These are phyloP conservation scores for Eutypella sp. DNA, from an alignment of 2,329 filamentous ascomycete species.

Conservation along the genomic window DNA sequence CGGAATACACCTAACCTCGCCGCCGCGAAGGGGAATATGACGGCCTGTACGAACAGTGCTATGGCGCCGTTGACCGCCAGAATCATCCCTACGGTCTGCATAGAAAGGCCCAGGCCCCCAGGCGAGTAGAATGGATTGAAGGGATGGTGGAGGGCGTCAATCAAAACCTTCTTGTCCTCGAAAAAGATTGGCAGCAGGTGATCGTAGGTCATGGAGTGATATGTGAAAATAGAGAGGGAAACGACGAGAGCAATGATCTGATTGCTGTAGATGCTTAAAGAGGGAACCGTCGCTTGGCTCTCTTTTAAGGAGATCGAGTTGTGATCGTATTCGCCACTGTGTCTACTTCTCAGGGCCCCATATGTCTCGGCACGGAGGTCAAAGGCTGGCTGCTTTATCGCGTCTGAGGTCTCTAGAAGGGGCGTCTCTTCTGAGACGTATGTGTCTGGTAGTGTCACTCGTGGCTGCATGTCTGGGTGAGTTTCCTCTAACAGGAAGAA, in stretches of 20 bases:
- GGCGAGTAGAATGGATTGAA: conserved; percentile 49
- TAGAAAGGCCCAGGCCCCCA: conserved; percentile 58
- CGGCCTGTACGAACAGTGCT: conserved; percentile 53
- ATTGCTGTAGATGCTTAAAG: conserved; percentile 45
- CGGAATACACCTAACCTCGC: conserved; percentile 54
- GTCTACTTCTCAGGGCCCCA: conserved; percentile 56
- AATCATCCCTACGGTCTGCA: conserved; percentile 57
- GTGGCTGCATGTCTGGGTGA: conserved; percentile 72
- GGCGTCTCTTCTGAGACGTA: conserved; percentile 64
- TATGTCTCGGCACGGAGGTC: conserved; percentile 76
- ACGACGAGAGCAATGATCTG: conserved; percentile 71
- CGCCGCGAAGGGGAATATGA: conserved; percentile 58
- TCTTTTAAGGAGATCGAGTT: conserved; percentile 18
- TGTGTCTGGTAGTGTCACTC: conserved; percentile 40
- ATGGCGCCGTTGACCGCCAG: conserved; percentile 56
- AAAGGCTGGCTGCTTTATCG: conserved; percentile 66
- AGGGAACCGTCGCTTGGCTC: conserved; percentile 29
- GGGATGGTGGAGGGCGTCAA: conserved; percentile 27
- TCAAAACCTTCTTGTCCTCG: conserved; percentile 61
- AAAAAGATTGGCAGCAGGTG: conserved; percentile 90
- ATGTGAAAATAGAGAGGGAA: conserved; percentile 86
- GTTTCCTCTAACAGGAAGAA: conserved; percentile 82
- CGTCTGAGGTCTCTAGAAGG: conserved; percentile 69
- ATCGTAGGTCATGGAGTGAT: conserved; percentile 93
- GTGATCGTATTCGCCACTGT: conserved; percentile 45